Evolutionary conservation across 177 flowering plant genomes (phyloP).

Genomic region (Vitis hybrid): DNA sequence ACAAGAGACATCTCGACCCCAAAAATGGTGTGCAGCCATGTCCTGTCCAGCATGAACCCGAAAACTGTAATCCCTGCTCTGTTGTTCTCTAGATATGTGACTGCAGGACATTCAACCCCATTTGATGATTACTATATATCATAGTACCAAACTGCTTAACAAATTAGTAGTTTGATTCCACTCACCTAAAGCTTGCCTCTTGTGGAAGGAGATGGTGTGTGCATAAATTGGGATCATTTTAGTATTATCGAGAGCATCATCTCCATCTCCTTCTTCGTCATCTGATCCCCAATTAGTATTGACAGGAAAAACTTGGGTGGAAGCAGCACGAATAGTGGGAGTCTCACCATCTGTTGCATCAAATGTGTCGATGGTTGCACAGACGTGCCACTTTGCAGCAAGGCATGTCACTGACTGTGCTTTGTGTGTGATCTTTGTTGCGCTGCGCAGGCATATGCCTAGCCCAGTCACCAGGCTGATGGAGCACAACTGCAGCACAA

Average conservation of each 20-base stretch:
- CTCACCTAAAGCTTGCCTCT: conserved; percentile 84
- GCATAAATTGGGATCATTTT: conserved; percentile 46
- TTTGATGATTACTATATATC: background rate
- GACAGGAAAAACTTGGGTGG: conserved; percentile 20
- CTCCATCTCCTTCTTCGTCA: conserved; percentile 35
- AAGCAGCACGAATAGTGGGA: conserved; percentile 27
- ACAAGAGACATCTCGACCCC: conserved; percentile 62
- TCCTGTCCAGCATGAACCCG: conserved; percentile 79
- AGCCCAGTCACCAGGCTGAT: conserved; percentile 70
- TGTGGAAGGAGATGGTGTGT: conserved; percentile 67
- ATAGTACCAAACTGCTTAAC: no score
- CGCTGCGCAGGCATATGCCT: conserved; percentile 69
- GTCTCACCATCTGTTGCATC: conserved; percentile 53
- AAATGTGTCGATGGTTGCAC: conserved; percentile 69
- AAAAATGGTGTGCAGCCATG: conserved; percentile 67
- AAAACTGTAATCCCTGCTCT: conserved; percentile 78
- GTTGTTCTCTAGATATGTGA: conserved; percentile 79
- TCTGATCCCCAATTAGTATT: conserved; percentile 36
- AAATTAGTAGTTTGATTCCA: background rate
- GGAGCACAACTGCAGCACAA: conserved; percentile 66
- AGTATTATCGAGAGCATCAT: conserved; percentile 51
- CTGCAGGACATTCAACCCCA: conserved; percentile 36
- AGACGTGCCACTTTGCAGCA: conserved; percentile 88
- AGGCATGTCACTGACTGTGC: conserved; percentile 66
- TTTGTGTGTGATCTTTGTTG: conserved; percentile 87